Evolutionary conservation across 805 yeast species (phyloP).

Genomic region (Wilhelminamyces savonicus): DNA sequence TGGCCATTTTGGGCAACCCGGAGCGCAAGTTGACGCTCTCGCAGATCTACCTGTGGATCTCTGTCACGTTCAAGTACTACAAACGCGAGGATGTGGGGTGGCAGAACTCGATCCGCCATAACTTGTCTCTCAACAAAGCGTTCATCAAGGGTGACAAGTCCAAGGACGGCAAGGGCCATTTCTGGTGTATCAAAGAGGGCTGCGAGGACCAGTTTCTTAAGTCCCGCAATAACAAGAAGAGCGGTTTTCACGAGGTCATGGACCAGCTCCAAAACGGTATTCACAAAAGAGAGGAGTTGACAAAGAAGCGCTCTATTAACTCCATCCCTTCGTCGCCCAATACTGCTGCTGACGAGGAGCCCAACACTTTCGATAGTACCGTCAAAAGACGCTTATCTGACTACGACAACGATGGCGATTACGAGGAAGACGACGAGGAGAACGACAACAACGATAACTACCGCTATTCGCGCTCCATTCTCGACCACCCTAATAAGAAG

Average conservation of each 20-base stretch:
- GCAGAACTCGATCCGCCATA: constrained; percentile 97
- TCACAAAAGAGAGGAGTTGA: constrained; percentile 1
- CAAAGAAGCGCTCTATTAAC: constrained; percentile 9
- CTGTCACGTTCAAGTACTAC: constrained; percentile 78
- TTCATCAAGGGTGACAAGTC: constrained; percentile 88
- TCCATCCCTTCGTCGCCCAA: constrained; percentile 30
- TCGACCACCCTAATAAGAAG: constrained; percentile 11
- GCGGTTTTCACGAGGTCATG: constrained; percentile 38
- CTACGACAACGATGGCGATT: constrained; percentile 5
- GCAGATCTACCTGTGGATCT: constrained; percentile 90
- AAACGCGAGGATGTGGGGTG: constrained; percentile 85
- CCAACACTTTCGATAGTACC: constrained; percentile 2
- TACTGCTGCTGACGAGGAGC: constrained; percentile 3
- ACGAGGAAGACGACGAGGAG: constrained; percentile 10
- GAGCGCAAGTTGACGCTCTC: constrained; percentile 35
- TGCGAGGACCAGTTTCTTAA: constrained; percentile 74
- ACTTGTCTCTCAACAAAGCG: constrained; percentile 87
- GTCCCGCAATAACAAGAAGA: constrained; percentile 45
- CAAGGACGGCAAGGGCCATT: constrained; percentile 85
- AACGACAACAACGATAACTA: constrained; percentile 12
- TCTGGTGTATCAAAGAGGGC: constrained; percentile 87
- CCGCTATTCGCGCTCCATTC: constrained; percentile 4
- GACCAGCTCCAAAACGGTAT: constrained; percentile 22
- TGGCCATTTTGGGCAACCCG: constrained; percentile 84
- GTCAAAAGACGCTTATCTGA: constrained; percentile 4